Evolutionary conservation across 2,329 filamentous ascomycete genomes (phyloP).

Genomic region (Pseudocercospora macadamiae): DNA sequence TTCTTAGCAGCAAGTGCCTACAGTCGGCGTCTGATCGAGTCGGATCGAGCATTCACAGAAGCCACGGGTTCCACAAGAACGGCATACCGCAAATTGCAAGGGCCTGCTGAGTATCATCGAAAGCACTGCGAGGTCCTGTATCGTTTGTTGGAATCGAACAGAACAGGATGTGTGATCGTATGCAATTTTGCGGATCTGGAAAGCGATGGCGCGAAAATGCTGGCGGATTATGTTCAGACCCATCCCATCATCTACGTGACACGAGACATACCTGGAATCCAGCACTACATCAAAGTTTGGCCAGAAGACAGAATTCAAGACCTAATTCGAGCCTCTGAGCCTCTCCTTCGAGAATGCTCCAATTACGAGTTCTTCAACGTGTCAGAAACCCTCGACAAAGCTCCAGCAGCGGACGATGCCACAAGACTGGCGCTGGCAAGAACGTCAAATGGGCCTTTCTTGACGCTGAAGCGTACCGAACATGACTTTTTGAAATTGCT

Average conservation of each 20-base stretch:
- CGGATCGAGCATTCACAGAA: slow-evolving; percentile 69
- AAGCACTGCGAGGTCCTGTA: slow-evolving; percentile 66
- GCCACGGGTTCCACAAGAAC: slow-evolving; percentile 64
- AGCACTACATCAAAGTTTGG: slow-evolving; percentile 60
- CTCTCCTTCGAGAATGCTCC: slow-evolving; percentile 66
- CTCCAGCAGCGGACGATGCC: slow-evolving; percentile 28
- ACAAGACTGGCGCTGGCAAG: slow-evolving; percentile 20
- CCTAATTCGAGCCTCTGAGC: slow-evolving; percentile 60
- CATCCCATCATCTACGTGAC: slow-evolving; percentile 73
- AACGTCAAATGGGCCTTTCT: slow-evolving; percentile 58
- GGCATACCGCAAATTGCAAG: slow-evolving; percentile 65
- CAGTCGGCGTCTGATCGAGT: slow-evolving; percentile 68
- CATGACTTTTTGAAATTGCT: slow-evolving; percentile 71
- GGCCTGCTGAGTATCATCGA: slow-evolving; percentile 63
- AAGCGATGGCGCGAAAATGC: slow-evolving; percentile 60
- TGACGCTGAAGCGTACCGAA: slow-evolving; percentile 70
- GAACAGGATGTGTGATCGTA: slow-evolving; percentile 67
- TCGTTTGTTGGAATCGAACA: slow-evolving; percentile 61
- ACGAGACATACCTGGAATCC: slow-evolving; percentile 67
- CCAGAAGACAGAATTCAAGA: slow-evolving; percentile 60
- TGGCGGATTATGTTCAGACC: slow-evolving; percentile 64
- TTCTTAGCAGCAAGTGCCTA: slow-evolving; percentile 75
- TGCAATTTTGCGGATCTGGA: slow-evolving; percentile 72
- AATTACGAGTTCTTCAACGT: slow-evolving; percentile 79
- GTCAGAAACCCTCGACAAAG: slow-evolving; percentile 55